A percentile compares a stretch with the other conserved stretches of the same genome.
phyloP scores from a whole-genome alignment of 495 filamentous ascomycete species.

The Parathielavia appendiculata region DNA sequence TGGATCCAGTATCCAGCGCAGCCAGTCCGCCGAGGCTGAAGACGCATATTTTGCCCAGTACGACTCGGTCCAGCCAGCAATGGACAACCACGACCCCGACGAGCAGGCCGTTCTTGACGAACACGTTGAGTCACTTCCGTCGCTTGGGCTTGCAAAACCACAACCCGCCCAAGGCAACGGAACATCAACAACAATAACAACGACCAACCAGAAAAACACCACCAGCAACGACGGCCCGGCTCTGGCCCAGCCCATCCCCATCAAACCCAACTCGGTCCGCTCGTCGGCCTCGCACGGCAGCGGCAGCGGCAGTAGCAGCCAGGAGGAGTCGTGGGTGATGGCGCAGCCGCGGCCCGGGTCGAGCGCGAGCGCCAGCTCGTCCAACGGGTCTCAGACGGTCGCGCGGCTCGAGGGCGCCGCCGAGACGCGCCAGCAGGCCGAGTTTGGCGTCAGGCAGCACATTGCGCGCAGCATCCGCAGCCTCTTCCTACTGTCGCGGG shows the following conservation, averaged over 20 bases:
- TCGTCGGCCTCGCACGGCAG: constrained; percentile 23
- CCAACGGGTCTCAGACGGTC: constrained; percentile 50
- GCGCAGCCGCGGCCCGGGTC: constrained; percentile 46
- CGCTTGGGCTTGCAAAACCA: constrained; percentile 33
- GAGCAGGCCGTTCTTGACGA: constrained; percentile 55
- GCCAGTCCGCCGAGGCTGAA: constrained; percentile 58
- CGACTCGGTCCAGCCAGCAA: constrained; percentile 77
- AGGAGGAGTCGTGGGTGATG: constrained; percentile 27
- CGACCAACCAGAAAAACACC: neutral
- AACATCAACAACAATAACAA: constrained; percentile 21
- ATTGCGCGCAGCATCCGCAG: constrained; percentile 84
- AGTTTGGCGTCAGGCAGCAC: constrained; percentile 83
- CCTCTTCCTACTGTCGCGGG: constrained; percentile 72
- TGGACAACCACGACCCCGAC: constrained; percentile 82
- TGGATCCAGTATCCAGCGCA: constrained; percentile 20
- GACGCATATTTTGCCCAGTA: constrained; percentile 86
- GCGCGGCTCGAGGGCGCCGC: constrained; percentile 62
- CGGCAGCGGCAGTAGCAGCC: constrained; percentile 20
- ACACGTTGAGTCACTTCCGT: constrained; percentile 31
- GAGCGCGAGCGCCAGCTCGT: constrained; percentile 44
- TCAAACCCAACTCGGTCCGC: constrained; percentile 32
- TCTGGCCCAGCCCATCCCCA: neutral
- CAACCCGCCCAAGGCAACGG: constrained; percentile 16
- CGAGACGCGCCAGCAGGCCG: constrained; percentile 58
- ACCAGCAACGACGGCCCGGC: neutral